phyloP scores from a whole-genome alignment of 148 eudicot genomes.

The Bassia scoparia region DNA sequence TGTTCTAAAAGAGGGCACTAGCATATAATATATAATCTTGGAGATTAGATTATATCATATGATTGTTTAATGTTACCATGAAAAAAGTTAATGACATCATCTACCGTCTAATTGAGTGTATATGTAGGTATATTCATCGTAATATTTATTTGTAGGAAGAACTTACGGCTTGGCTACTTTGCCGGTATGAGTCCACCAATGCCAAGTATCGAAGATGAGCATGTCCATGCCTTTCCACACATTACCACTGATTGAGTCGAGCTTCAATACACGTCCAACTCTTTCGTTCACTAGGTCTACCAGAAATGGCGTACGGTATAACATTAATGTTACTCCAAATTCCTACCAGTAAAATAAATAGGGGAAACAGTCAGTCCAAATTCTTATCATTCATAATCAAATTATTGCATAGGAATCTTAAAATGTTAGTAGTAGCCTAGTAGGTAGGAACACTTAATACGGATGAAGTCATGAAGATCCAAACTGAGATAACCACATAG shows the following conservation, averaged over 20 bases:
- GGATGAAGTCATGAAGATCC: too few relatives aligned
- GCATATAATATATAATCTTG: neutral
- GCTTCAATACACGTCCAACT: constrained; percentile 49
- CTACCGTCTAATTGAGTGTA: too few relatives aligned
- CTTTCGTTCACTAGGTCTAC: constrained; percentile 60
- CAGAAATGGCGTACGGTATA: constrained; percentile 55
- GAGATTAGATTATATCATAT: neutral
- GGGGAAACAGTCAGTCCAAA: too few relatives aligned
- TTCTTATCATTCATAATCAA: too few relatives aligned
- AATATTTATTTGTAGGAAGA: neutral
- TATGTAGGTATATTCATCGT: too few relatives aligned
- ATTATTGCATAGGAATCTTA: too few relatives aligned
- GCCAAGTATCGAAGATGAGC: constrained; percentile 79
- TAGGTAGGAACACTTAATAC: too few relatives aligned
- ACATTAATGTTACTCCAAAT: constrained; percentile 46
- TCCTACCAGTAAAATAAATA: constrained; percentile 38
- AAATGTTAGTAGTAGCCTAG: too few relatives aligned
- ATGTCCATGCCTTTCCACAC: constrained; percentile 75
- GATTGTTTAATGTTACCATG: neutral
- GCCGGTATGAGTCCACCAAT: constrained; percentile 90
- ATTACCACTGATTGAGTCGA: constrained; percentile 60
- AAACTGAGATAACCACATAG: too few relatives aligned
- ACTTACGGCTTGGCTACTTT: constrained; percentile 54
- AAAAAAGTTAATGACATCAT: neutral
- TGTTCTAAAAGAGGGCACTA: neutral